Conservation (phyloP, 257 asterid species). For the Nicotiana obtusifolia region DNA sequence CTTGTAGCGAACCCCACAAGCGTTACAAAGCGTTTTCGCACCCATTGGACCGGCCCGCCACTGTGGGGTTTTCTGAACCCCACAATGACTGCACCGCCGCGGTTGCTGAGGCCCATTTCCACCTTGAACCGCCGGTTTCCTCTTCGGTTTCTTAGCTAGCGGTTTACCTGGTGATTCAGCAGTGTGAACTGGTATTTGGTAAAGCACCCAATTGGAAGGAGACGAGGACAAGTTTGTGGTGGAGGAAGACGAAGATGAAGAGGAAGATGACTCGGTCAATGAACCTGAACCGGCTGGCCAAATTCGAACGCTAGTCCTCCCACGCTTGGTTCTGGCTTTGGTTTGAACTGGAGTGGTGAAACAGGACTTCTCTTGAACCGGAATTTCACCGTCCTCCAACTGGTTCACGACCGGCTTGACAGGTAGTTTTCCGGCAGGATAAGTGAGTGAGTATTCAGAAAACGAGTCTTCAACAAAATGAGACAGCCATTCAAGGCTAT, state of each 20-base stretch:
- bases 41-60: slow-evolving; percentile 97
- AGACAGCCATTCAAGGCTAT: slow-evolving; percentile 82
- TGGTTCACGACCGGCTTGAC: neutral
- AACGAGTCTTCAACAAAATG: slow-evolving; percentile 85
- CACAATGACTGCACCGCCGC: slow-evolving; percentile 86
- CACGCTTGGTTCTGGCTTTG: slow-evolving; percentile 75
- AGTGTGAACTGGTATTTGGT: slow-evolving; percentile 30
- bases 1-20: slow-evolving; percentile 89
- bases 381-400: neutral
- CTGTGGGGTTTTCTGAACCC: slow-evolving; percentile 90
- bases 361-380: slow-evolving; percentile 10
- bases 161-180: slow-evolving; percentile 34
- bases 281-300: slow-evolving; percentile 62
- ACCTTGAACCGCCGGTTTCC: slow-evolving; percentile 15
- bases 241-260: slow-evolving; percentile 52
- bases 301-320: slow-evolving; percentile 47
- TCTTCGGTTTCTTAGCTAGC: slow-evolving; percentile 35
- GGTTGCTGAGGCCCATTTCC: slow-evolving; percentile 41
- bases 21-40: slow-evolving; percentile 89
- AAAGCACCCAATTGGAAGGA: slow-evolving; percentile 15
- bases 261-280: slow-evolving; percentile 38
- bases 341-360: slow-evolving; percentile 54
- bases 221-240: slow-evolving; percentile 48
- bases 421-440: slow-evolving; percentile 21
- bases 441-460: slow-evolving; percentile 40